Base-by-base conservation (phyloP, 352 stramenopile genomes). In the Aphanomyces cochlioides region DNA sequence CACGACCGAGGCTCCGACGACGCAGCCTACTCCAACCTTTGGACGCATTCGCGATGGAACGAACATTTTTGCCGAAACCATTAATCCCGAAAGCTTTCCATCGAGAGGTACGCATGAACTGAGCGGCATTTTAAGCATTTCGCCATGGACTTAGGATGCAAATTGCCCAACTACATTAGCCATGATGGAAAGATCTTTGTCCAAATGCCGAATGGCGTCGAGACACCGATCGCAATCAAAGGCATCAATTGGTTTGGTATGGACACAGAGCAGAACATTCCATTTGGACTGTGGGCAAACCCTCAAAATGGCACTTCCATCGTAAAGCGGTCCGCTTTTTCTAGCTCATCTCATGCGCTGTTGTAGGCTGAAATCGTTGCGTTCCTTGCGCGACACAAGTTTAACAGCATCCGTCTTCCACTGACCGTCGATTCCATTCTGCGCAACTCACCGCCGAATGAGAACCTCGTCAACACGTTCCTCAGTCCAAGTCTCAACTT, bases 181-280 rank as follows among this genome's bases (percentile, higher is more conserved):
- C 87, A 90, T 68, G 73, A 83, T 37, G 77, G 80, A 4, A 66
- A 80, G 17, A 83, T 88, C 38, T 75, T 75, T 36, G 74, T 72
- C 21, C 74, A 80, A 0, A 74, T 80, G 0, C 37, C 45, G 43
- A 88, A 87, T 56, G 83, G 83, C 6, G 85, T 79, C 3, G 78
- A 89, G 50, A 74, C 87, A 7, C 56, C 75, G 0, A 72, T 90
- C 3, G 75, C 69, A 1, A 79, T 90, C 66, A 90, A 90, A 47
- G 83, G 83, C n/a, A 69, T 88, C 59, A 90, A 89, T 66, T 90
- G 83, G 83, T 90, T 89, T 66, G 83, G 83, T 15, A 89, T 90
- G 83, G 83, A 90, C 43, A 89, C 83, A 3, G 47, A 19, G 28
- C 4, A 58, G 17, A 79, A 69, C 1, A 79, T 90, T 13, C 83